Evolutionary conservation across 2,329 filamentous ascomycete species (phyloP), one percentile per base, ranked within the genome.

Genomic region (Graphilbum fragrans): DNA sequence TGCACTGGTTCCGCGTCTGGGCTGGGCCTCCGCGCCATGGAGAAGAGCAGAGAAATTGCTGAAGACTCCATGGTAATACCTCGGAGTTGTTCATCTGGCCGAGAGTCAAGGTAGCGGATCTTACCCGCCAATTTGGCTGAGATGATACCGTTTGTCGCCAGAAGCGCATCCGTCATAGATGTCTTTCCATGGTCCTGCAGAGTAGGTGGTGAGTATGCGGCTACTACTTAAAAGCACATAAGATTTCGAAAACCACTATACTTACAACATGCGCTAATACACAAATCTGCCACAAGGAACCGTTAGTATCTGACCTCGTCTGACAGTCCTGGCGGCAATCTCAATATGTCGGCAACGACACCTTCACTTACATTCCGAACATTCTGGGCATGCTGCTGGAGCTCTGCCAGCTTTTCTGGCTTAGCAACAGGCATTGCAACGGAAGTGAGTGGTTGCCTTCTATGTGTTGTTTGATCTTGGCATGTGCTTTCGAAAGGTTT

Each of bases 41-140:
- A 93, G 60, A 98, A 98, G 63, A 84, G 93, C 27, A 98, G 70
- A 1, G 92, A 96, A 49, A 98, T 98, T 47, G 92, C 92, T 6
- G 90, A 96, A 0, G 92, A 96, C 61, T 98, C 92, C 92, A 98
- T 98, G n/a, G 92, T 98, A 56, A 98, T 98, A 43, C 92, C 92
- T 49, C 92, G 82, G 16, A 85, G 74, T 63, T 98, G 92, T 61
- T 98, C 92, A 62, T 98, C 92, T 2, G 90, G 90, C 35, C 92
- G 74, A 19, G 92, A 96, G 64, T 98, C 92, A 45, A 98, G 78
- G 56, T 96, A 98, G 50, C 92, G 82, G 62, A 98, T 93, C 70
- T 96, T 96, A 60, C 92, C 92, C 43, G 92, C 92, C 55, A 96
- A 72, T 59, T 96, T 96, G 42, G 90, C 86, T 23, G 92, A 96